Evolutionary conservation across 23 red algal species (phyloP).

Genomic region (Chondrus crispus): DNA sequence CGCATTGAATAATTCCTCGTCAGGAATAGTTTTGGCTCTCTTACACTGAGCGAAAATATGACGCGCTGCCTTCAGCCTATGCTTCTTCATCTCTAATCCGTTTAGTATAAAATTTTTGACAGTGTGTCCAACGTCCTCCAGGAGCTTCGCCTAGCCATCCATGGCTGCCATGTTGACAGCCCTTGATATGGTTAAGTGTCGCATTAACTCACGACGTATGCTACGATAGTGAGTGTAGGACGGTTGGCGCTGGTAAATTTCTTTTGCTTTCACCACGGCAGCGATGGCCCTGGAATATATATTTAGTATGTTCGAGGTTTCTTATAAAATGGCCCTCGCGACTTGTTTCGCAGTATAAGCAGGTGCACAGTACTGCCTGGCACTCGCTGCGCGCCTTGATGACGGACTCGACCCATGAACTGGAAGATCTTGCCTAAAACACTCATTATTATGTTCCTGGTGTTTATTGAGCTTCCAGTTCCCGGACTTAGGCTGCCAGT

Average conservation of each 20-base stretch:
- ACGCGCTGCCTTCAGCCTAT: background rate
- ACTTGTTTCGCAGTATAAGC: slow-evolving; percentile 7
- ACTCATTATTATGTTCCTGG: background rate
- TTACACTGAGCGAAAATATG: background rate
- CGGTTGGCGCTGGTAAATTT: background rate
- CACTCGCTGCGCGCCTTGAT: background rate
- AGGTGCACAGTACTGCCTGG: background rate
- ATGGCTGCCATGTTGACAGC: background rate
- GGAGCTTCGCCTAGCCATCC: background rate
- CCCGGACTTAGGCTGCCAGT: slow-evolving; percentile 9
- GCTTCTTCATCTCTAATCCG: background rate
- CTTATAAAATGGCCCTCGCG: background rate
- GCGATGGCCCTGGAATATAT: background rate
- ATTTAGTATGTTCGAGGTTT: background rate
- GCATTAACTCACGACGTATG: background rate
- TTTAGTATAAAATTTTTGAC: background rate
- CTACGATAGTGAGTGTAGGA: background rate
- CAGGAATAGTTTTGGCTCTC: background rate
- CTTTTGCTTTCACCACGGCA: background rate
- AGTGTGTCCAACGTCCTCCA: background rate
- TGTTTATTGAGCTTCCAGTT: slow-evolving; percentile 24
- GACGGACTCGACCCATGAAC: background rate
- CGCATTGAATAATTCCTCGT: background rate
- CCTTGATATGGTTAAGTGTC: background rate
- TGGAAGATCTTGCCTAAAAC: background rate